Conservation (phyloP, 768 basidiomycete genomes). For the Trametes sanguinea region DNA sequence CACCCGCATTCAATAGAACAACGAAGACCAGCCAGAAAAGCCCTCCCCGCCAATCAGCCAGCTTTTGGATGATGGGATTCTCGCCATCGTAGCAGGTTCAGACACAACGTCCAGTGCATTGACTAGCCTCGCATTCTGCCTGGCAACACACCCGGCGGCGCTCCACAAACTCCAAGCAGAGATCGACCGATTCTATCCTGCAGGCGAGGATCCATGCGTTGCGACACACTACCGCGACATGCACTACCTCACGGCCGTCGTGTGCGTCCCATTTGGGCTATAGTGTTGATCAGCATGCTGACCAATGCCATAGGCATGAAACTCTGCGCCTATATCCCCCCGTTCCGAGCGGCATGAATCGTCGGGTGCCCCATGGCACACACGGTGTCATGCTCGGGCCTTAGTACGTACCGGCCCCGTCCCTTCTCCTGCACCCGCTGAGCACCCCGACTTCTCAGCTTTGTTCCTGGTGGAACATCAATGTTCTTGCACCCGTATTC, state of each 20-base stretch:
- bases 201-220: conserved; percentile 18
- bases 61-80: conserved; percentile 20
- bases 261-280: not conserved
- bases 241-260: conserved; percentile 19
- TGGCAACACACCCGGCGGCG: conserved; percentile 23
- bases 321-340: conserved; percentile 48
- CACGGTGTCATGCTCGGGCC: conserved; percentile 37
- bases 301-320: conserved; percentile 41
- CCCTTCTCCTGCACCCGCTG: not conserved
- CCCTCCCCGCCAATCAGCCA: conserved; percentile 5
- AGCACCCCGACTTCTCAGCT: conserved; percentile 8
- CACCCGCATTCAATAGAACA: conserved; percentile 5
- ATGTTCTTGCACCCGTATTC: conserved; percentile 43
- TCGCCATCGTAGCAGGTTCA: conserved; percentile 33
- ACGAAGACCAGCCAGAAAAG: conserved; percentile 17
- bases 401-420: conserved; percentile 27
- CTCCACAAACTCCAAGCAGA: conserved; percentile 26
- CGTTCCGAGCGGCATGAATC: conserved; percentile 40
- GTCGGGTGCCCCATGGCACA: conserved; percentile 35
- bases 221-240: conserved; percentile 9
- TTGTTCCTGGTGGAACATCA: conserved; percentile 27
- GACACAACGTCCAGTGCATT: conserved; percentile 33
- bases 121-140: conserved; percentile 26
- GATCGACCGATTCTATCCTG: conserved; percentile 29
- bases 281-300: not conserved